phyloP scores from a whole-genome alignment of 305 asterid species.

The Stenogyne calaminthoides region DNA sequence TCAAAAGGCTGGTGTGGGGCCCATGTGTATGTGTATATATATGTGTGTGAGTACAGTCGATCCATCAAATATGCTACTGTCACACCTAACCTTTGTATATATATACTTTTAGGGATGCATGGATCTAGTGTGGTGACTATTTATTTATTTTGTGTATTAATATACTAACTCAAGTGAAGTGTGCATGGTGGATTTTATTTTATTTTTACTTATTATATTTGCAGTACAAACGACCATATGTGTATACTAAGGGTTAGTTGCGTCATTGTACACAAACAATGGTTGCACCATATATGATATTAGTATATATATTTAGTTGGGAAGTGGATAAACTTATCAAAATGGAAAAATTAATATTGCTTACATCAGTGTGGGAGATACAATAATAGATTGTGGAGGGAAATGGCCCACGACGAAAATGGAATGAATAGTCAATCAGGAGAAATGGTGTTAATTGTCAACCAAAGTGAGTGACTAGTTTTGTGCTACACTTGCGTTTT shows the following conservation, averaged over 20 bases:
- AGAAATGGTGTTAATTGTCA: conserved; percentile 37
- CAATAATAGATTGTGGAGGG: conserved; percentile 37
- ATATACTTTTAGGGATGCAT: too few species aligned
- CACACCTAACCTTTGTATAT: conserved; percentile 33
- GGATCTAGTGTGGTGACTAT: too few species aligned
- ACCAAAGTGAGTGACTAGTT: conserved; percentile 29
- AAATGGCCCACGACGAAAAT: background rate
- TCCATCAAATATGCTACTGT: conserved; percentile 42
- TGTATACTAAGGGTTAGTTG: conserved; percentile 14
- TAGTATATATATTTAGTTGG: conserved; percentile 12
- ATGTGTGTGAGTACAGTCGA: conserved; percentile 36
- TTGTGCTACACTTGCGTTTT: conserved; percentile 32
- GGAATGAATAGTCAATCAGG: conserved; percentile 36
- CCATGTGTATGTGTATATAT: conserved; percentile 14
- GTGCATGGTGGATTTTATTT: too few species aligned
- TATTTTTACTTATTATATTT: too few species aligned
- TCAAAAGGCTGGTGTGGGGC: conserved; percentile 42
- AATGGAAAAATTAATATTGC: conserved; percentile 19
- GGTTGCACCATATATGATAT: conserved; percentile 1
- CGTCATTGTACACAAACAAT: conserved; percentile 21
- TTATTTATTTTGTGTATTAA: too few species aligned
- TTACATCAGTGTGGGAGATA: conserved; percentile 32
- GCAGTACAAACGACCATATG: too few species aligned
- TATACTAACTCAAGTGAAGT: too few species aligned
- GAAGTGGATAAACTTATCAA: conserved; percentile 38